Percentiles rank a stretch among this genome's conserved stretches.
Evolutionary conservation across 129 eudicot genomes (phyloP).

Genomic region (Oenanthe sinensis): DNA sequence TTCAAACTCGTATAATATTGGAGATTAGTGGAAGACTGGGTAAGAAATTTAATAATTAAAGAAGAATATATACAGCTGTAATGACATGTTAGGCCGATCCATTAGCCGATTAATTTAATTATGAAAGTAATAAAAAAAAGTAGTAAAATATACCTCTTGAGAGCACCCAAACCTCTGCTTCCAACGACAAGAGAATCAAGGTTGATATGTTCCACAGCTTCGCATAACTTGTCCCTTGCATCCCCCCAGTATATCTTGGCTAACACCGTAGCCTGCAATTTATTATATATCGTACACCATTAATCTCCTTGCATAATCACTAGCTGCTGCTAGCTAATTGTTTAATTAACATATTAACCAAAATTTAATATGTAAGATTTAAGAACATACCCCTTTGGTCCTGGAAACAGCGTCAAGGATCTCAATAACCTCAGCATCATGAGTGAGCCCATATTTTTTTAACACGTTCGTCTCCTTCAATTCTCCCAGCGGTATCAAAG

Average conservation of each 20-base stretch:
- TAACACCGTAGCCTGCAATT: conserved; percentile 40
- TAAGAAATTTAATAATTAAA: not conserved
- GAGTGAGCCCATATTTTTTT: conserved; percentile 53
- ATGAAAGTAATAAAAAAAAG: too few relatives aligned
- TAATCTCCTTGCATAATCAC: not conserved
- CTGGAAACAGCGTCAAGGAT: conserved; percentile 46
- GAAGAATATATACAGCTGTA: not conserved
- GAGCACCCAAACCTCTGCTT: conserved; percentile 60
- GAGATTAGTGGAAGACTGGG: not conserved
- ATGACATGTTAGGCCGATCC: too few relatives aligned
- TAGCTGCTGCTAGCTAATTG: too few relatives aligned
- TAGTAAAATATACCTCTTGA: conserved; percentile 41
- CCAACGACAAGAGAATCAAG: conserved; percentile 70
- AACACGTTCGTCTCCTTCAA: conserved; percentile 46
- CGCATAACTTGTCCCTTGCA: conserved; percentile 72
- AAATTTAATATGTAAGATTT: not conserved
- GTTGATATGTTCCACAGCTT: conserved; percentile 51
- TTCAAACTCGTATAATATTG: too few relatives aligned
- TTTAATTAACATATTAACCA: not conserved
- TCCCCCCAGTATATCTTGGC: conserved; percentile 92
- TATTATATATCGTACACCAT: not conserved
- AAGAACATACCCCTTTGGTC: conserved; percentile 30
- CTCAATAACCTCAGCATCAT: conserved; percentile 63
- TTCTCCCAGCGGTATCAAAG: conserved; percentile 69
- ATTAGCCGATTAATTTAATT: too few relatives aligned